These are phyloP conservation scores for Globisporangium echinulatum DNA, from an alignment of 352 stramenopile genomes.

Conservation along the genomic window DNA sequence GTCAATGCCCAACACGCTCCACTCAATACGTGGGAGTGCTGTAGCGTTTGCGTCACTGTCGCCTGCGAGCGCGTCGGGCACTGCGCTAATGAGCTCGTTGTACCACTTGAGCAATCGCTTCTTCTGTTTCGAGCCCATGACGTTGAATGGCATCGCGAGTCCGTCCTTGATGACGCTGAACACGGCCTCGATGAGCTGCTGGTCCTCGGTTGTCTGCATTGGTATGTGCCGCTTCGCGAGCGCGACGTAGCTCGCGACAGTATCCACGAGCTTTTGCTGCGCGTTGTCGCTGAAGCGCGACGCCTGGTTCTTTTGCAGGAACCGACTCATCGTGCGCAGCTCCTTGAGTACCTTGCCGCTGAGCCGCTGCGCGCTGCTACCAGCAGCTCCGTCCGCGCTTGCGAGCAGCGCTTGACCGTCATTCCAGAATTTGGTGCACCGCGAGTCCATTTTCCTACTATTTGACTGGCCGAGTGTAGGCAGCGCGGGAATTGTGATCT, in stretches of 20 bases:
- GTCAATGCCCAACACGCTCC: conserved; percentile 69
- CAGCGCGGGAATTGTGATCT: too few species aligned
- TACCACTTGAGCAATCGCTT: conserved; percentile 81
- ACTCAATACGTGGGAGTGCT: conserved; percentile 21
- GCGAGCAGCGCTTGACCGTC: conserved; percentile 55
- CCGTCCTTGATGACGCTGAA: conserved; percentile 74
- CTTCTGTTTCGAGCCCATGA: conserved; percentile 78
- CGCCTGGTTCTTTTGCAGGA: conserved; percentile 75
- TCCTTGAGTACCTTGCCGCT: conserved; percentile 65
- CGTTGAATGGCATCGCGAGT: conserved; percentile 79
- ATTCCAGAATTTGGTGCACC: conserved; percentile 75
- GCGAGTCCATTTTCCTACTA: conserved; percentile 36
- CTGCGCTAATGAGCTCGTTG: conserved; percentile 67
- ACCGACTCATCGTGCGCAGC: conserved; percentile 63
- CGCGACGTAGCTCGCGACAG: conserved; percentile 57
- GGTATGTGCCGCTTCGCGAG: conserved; percentile 41
- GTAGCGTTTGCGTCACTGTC: conserved; percentile 16
- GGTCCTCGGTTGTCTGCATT: conserved; percentile 13
- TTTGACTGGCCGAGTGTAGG: too few species aligned
- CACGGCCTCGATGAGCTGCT: conserved; percentile 45
- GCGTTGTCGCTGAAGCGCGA: conserved; percentile 71
- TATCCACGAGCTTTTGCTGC: conserved; percentile 74
- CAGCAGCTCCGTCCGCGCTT: background rate
- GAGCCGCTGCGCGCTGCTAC: conserved; percentile 15
- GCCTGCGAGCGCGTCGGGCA: conserved; percentile 29